Percentiles rank a stretch among this genome's conserved stretches.
phyloP scores from a whole-genome alignment of 2,329 filamentous ascomycete species.

The Talaromyces rugulosus region DNA sequence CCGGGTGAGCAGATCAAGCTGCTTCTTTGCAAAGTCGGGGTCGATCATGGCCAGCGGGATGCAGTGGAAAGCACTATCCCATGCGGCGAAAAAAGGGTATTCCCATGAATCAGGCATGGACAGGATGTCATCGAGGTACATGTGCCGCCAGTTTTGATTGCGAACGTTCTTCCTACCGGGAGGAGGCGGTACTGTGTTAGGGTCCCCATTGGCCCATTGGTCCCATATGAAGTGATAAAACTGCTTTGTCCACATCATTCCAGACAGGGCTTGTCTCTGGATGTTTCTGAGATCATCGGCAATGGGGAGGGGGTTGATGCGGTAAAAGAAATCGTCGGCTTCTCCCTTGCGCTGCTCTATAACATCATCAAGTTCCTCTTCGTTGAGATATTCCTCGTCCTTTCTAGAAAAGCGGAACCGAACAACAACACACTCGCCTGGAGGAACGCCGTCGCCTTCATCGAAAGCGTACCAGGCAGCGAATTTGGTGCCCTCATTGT shows the following conservation, averaged over 20 bases:
- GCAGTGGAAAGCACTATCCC: conserved; percentile 96
- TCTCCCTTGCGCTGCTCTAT: conserved; percentile 83
- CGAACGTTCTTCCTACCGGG: conserved; percentile 72
- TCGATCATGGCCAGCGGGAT: conserved; percentile 96
- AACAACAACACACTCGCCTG: conserved; percentile 91
- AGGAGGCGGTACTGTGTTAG: conserved; percentile 80
- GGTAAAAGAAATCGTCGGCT: conserved; percentile 93
- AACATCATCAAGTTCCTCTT: conserved; percentile 87
- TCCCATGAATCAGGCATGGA: conserved; percentile 99
- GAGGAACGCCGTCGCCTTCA: conserved; percentile 78
- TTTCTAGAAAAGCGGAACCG: conserved; percentile 82
- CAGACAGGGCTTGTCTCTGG: conserved; percentile 87
- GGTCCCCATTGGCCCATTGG: conserved; percentile 94
- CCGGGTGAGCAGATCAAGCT: conserved; percentile 89
- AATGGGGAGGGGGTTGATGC: conserved; percentile 90
- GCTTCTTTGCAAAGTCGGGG: conserved; percentile 96
- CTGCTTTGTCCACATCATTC: conserved; percentile 99
- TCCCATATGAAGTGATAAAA: conserved; percentile 97
- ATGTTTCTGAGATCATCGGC: conserved; percentile 90
- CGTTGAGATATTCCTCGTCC: conserved; percentile 75
- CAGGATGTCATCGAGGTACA: conserved; percentile 89
- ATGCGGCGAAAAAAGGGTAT: conserved; percentile 95
- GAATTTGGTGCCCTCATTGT: conserved; percentile 76
- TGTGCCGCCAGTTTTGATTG: conserved; percentile 88
- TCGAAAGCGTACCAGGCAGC: conserved; percentile 92